Conservation (phyloP, 2,329 filamentous ascomycete genomes). For the Metarhizium robertsii region DNA sequence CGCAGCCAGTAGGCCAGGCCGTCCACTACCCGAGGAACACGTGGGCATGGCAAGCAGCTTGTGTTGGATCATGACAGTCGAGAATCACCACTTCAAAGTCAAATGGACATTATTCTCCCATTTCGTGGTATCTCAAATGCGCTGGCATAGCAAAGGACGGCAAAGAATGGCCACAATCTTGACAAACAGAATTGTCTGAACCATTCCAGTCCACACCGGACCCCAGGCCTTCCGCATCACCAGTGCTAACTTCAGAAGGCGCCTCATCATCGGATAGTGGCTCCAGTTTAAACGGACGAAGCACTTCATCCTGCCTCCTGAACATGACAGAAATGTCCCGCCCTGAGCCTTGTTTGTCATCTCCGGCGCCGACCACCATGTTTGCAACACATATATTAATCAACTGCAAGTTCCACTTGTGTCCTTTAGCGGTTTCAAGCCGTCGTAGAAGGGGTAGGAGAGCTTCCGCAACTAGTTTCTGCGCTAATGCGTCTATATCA, state of each 20-base stretch:
- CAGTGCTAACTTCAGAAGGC: slow-evolving; percentile 17
- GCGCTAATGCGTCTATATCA: slow-evolving; percentile 49
- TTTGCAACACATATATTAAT: slow-evolving; percentile 85
- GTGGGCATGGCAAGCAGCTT: neutral
- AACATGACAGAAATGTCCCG: slow-evolving; percentile 82
- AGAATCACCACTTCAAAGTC: neutral
- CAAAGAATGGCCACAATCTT: slow-evolving; percentile 41
- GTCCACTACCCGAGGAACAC: slow-evolving; percentile 1
- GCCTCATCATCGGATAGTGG: slow-evolving; percentile 21
- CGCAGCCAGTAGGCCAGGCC: neutral
- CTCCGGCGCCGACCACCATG: slow-evolving; percentile 54
- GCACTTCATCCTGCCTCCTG: slow-evolving; percentile 57
- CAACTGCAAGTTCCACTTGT: slow-evolving; percentile 69
- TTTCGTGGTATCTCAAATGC: slow-evolving; percentile 33
- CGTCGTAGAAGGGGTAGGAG: slow-evolving; percentile 65
- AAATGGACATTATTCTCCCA: slow-evolving; percentile 12
- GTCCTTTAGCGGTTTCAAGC: slow-evolving; percentile 57
- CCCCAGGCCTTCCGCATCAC: slow-evolving; percentile 11
- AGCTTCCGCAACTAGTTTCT: slow-evolving; percentile 59
- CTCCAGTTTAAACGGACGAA: slow-evolving; percentile 54
- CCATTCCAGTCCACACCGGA: slow-evolving; percentile 20
- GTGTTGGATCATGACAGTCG: neutral
- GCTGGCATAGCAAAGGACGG: slow-evolving; percentile 50
- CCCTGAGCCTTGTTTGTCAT: slow-evolving; percentile 45
- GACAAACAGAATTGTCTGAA: slow-evolving; percentile 26